phyloP scores from a whole-genome alignment of 1,284 basidiomycete genomes.

The Laetiporus sulphureus region DNA sequence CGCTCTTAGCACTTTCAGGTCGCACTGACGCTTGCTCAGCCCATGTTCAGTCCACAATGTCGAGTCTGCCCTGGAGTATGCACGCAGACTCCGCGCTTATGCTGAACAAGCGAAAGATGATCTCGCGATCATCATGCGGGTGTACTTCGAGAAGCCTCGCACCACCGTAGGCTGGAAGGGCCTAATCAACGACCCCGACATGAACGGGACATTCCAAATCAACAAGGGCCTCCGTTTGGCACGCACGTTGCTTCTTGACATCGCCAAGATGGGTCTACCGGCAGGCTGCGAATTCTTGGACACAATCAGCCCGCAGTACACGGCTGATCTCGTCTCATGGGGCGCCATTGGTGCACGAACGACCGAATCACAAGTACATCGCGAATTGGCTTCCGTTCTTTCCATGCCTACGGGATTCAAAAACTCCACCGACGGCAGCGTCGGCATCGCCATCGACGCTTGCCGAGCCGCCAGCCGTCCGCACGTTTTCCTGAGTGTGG shows the following conservation, averaged over 20 bases:
- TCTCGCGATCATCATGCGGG: conserved; percentile 93
- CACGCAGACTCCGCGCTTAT: conserved; percentile 73
- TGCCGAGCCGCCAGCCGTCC: conserved; percentile 82
- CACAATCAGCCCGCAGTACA: conserved; percentile 89
- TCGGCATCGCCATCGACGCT: conserved; percentile 86
- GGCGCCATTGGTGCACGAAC: conserved; percentile 96
- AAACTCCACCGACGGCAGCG: conserved; percentile 70
- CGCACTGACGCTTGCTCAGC: conserved; percentile 34
- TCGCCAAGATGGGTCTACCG: conserved; percentile 82
- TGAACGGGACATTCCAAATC: conserved; percentile 87
- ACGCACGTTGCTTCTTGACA: conserved; percentile 81
- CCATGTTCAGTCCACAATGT: conserved; percentile 92
- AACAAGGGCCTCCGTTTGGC: conserved; percentile 95
- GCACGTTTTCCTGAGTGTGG: conserved; percentile 91
- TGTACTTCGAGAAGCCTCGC: conserved; percentile 95
- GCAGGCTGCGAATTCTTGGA: conserved; percentile 89
- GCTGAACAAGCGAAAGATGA: conserved; percentile 80
- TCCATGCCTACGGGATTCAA: conserved; percentile 89
- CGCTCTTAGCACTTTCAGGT: conserved; percentile 8
- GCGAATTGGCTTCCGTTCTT: conserved; percentile 78
- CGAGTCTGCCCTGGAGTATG: conserved; percentile 81
- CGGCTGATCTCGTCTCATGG: conserved; percentile 94
- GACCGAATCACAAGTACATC: conserved; percentile 95
- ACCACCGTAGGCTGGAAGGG: conserved; percentile 99
- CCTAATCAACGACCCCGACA: conserved; percentile 90